These are phyloP conservation scores for Linnemannia schmuckeri DNA, from an alignment of 192 early-diverging fungal species.

Conservation along the genomic window DNA sequence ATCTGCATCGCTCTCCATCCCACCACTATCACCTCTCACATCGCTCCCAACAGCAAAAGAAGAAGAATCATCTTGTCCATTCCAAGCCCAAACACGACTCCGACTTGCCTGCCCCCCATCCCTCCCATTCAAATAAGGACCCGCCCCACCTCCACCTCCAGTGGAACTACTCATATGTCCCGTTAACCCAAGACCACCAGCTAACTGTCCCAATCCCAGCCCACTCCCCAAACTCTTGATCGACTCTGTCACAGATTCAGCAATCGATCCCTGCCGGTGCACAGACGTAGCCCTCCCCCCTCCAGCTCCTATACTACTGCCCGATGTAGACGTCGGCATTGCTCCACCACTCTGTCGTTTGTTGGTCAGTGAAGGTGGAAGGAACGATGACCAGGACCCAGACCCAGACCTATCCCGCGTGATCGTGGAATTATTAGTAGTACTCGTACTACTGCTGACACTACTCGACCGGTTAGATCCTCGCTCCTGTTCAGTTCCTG, in stretches of 20 bases:
- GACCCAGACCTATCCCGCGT: neutral
- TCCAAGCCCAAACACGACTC: slow-evolving; percentile 41
- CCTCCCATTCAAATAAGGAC: neutral
- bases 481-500: neutral
- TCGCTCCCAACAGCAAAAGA: neutral
- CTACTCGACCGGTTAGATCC: neutral
- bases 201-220: slow-evolving; percentile 30
- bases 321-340: neutral
- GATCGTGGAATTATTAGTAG: neutral
- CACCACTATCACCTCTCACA: neutral
- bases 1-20: neutral
- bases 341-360: neutral
- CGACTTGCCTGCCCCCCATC: slow-evolving; percentile 1
- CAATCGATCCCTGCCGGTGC: slow-evolving; percentile 20
- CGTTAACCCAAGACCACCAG: slow-evolving; percentile 34
- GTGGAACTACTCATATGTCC: neutral
- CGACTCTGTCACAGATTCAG: slow-evolving; percentile 50
- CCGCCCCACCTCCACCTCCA: slow-evolving; percentile 10
- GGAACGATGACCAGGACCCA: slow-evolving; percentile 18
- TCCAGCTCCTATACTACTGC: neutral
- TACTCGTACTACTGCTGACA: slow-evolving; percentile 10
- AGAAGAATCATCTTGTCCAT: slow-evolving; percentile 8
- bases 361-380: slow-evolving; percentile 10
- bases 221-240: slow-evolving; percentile 40
- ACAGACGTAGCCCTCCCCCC: neutral